A percentile compares a stretch with the other conserved stretches of the same genome.
Evolutionary conservation across 306 rosid species (phyloP).

Genomic region (Cyclanthera cordifolia): DNA sequence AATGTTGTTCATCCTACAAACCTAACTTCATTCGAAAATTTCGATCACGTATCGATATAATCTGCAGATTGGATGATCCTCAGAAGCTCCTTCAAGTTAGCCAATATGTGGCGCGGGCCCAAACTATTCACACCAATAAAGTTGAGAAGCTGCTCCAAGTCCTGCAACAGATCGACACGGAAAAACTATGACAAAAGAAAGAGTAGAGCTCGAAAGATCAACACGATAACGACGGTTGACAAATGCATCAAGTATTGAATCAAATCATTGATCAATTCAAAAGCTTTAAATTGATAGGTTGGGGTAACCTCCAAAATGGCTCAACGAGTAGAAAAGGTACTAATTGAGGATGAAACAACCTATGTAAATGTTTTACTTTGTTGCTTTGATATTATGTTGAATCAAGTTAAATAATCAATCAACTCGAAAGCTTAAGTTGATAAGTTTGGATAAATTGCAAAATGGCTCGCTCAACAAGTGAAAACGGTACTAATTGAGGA

Average conservation of each 20-base stretch:
- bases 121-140: constrained; percentile 69
- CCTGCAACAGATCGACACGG: constrained; percentile 34
- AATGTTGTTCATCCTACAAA: constrained; percentile 19
- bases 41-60: constrained; percentile 43
- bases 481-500: no score
- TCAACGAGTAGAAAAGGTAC: no score
- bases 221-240: background rate
- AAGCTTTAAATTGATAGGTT: background rate
- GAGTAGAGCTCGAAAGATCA: constrained; percentile 8
- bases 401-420: no score
- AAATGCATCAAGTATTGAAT: background rate
- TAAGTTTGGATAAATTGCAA: no score
- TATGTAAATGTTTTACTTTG: no score
- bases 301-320: no score
- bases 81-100: constrained; percentile 86
- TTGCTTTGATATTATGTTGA: no score
- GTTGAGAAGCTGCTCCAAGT: constrained; percentile 91
- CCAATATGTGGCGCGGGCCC: constrained; percentile 84
- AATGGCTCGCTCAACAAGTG: no score
- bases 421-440: no score
- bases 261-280: background rate
- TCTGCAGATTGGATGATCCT: constrained; percentile 69
- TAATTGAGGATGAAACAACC: no score
- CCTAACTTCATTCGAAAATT: constrained; percentile 11
- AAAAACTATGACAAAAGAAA: background rate